Base-by-base conservation (phyloP, 257 asterid genomes). In the Gynochthodes officinalis region DNA sequence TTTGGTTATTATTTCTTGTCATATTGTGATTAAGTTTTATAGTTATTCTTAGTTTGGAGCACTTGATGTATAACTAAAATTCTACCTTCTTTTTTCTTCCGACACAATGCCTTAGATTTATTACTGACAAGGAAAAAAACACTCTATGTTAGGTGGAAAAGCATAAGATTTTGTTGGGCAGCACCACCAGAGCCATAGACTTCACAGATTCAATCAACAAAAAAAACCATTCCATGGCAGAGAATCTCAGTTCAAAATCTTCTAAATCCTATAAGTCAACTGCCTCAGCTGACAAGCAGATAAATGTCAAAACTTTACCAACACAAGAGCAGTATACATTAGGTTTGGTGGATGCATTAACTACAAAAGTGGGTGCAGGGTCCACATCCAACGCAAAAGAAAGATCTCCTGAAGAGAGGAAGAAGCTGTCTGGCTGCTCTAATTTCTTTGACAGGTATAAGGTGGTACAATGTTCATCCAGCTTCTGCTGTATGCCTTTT, bases 371-470 rank as follows among this genome's bases (percentile, higher is more conserved):
- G 54, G 70, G 67, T 63, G 69, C 77, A 68, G 69, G 49, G 72
- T 59, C 83, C 76, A 77, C 84, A 76, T 78, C 76, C 73, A 74
- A 65, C 69, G 81, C 44, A 64, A 67, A 63, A 74, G 76, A 70
- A 73, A 80, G 81, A 55, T 80, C 85, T 67, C 85, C 77, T 67
- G 86, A 65, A 73, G 84, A 68, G 81, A 82, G 78, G 67, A 93
- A 83, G 80, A 90, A 80, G 79, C 75, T 77, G 52, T 80, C 89
- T 46, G 81, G 78, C 73, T 70, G 84, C 74, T 68, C 55, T 58
- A 83, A 65, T 76, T 93, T 88, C 85, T 91, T 93, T 76, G 90
- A 82, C 61, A 73, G 97, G 98, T 90, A 90, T 70, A 48, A n/a
- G 69, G 37, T 62, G 67, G n/a, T 63, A 32, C 9, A 42, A 4